Evolutionary conservation across 169 alveolate species (phyloP).

Genomic region (Plasmodium gaboni): DNA sequence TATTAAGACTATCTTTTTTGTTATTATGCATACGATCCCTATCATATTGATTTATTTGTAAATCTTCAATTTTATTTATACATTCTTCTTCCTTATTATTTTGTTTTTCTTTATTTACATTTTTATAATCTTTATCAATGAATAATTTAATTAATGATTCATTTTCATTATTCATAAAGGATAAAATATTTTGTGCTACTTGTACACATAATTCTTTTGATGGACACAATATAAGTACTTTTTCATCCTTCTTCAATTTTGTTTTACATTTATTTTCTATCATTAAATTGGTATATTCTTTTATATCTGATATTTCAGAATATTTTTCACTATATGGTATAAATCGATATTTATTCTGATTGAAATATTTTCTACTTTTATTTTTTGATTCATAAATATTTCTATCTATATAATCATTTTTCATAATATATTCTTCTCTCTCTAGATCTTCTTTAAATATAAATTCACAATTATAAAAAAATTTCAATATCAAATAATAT

Average conservation of each 20-base stretch:
- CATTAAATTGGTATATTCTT: conserved; percentile 35
- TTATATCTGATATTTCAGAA: conserved; percentile 44
- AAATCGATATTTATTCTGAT: conserved; percentile 32
- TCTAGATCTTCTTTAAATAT: conserved; percentile 65
- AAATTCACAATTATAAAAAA: conserved; percentile 51
- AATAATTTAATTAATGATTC: conserved; percentile 33
- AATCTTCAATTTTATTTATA: not conserved
- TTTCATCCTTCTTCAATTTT: conserved; percentile 42
- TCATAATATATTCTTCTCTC: conserved; percentile 33
- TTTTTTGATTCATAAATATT: conserved; percentile 12
- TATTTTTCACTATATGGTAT: conserved; percentile 68
- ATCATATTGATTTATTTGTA: not conserved
- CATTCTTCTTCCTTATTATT: not conserved
- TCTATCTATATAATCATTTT: not conserved
- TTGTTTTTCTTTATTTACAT: not conserved
- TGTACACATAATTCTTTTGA: conserved; percentile 75
- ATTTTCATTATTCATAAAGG: conserved; percentile 28
- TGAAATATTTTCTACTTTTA: not conserved
- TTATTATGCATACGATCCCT: not conserved
- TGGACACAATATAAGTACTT: conserved; percentile 56
- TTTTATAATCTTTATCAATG: conserved; percentile 37
- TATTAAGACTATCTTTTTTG: not conserved
- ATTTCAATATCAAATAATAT: conserved; percentile 54
- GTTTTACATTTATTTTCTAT: conserved; percentile 28
- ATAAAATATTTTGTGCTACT: conserved; percentile 41